Conservation (phyloP, 805 yeast species). For the Ogataea philodendri region DNA sequence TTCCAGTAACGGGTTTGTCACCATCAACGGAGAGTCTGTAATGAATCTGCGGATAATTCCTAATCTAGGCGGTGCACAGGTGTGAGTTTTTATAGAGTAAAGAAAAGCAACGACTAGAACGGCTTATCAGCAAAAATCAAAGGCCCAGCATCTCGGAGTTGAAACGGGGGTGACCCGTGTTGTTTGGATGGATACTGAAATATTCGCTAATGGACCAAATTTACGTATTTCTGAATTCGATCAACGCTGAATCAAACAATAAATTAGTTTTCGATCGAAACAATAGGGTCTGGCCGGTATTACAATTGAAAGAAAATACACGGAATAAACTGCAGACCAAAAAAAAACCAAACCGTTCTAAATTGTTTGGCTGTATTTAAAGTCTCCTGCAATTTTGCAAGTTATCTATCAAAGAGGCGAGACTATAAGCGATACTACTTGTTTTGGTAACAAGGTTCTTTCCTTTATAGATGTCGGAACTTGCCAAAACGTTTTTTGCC, state of each 20-base stretch:
- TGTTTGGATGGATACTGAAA: too few relatives aligned
- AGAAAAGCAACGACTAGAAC: background rate
- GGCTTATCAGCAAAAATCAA: too few relatives aligned
- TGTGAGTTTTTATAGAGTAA: background rate
- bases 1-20: slow-evolving; percentile 16
- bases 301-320: background rate
- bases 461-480: slow-evolving; percentile 37
- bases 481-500: slow-evolving; percentile 39
- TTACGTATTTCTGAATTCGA: too few relatives aligned
- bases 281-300: too few relatives aligned
- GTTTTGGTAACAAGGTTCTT: too few relatives aligned
- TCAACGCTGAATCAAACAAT: too few relatives aligned
- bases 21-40: slow-evolving; percentile 21
- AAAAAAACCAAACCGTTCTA: slow-evolving; percentile 9
- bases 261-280: background rate
- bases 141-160: too few relatives aligned
- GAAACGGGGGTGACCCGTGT: too few relatives aligned
- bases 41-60: slow-evolving; percentile 24
- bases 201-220: too few relatives aligned
- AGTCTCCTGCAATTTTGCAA: background rate
- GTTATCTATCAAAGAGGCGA: background rate
- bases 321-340: slow-evolving; percentile 9
- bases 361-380: slow-evolving; percentile 8
- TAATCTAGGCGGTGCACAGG: slow-evolving; percentile 4
- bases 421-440: too few relatives aligned